Conservation (phyloP, 1,284 basidiomycete genomes). For the Rhodotorula sp. region DNA sequence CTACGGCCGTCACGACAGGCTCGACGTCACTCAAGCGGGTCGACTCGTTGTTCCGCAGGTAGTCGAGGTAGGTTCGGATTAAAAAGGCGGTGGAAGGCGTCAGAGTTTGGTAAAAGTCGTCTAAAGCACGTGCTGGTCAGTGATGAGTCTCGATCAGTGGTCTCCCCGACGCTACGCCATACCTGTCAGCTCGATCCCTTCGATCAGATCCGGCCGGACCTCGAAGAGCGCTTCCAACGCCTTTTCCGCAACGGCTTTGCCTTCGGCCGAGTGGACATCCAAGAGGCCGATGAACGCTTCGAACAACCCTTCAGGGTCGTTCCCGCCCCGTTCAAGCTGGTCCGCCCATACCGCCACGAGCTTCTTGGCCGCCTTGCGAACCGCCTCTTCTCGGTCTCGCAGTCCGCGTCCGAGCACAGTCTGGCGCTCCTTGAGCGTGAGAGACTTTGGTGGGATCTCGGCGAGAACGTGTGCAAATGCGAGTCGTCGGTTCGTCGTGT, state of each 20-base stretch:
- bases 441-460: conserved; percentile 62
- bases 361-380: conserved; percentile 73
- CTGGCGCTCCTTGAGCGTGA: conserved; percentile 75
- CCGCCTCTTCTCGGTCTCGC: conserved; percentile 80
- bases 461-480: conserved; percentile 66
- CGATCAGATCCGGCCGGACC: conserved; percentile 60
- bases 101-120: conserved; percentile 71
- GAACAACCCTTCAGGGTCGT: conserved; percentile 5
- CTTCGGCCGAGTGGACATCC: conserved; percentile 58
- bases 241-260: conserved; percentile 61
- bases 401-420: conserved; percentile 75
- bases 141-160: not conserved
- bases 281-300: conserved; percentile 62
- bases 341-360: conserved; percentile 69
- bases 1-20: conserved; percentile 85
- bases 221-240: conserved; percentile 66
- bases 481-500: conserved; percentile 74
- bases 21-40: conserved; percentile 69
- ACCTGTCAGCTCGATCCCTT: conserved; percentile 72
- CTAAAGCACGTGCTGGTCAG: conserved; percentile 49
- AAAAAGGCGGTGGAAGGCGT: conserved; percentile 81
- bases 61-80: conserved; percentile 77
- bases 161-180: conserved; percentile 41
- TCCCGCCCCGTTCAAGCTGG: conserved; percentile 11
- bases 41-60: conserved; percentile 62